Conservation (phyloP, 768 basidiomycete genomes). For the Tulasnella sp. region DNA sequence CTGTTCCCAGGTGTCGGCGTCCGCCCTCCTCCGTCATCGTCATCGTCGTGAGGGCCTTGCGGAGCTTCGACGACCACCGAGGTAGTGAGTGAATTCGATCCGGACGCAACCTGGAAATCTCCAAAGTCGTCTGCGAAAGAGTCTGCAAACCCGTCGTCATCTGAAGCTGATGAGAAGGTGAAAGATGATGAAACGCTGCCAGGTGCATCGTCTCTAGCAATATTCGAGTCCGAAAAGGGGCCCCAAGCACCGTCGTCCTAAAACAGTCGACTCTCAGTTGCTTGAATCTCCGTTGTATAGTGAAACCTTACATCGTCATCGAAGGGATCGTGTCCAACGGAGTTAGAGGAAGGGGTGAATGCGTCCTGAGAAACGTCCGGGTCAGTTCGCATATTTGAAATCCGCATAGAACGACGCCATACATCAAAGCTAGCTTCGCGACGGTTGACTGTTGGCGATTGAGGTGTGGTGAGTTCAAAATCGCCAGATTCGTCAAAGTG, state of each 20-base stretch:
- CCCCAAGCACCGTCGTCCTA: slow-evolving; percentile 60
- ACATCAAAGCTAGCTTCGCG: slow-evolving; percentile 40
- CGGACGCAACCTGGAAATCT: slow-evolving; percentile 55
- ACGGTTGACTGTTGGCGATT: slow-evolving; percentile 40
- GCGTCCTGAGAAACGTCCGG: slow-evolving; percentile 27
- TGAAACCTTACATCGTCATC: slow-evolving; percentile 34
- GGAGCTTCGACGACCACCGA: slow-evolving; percentile 24
- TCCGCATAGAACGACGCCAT: slow-evolving; percentile 20
- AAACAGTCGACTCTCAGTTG: slow-evolving; percentile 23
- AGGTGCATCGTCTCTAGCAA: slow-evolving; percentile 26
- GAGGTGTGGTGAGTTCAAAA: slow-evolving; percentile 38
- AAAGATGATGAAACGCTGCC: slow-evolving; percentile 47
- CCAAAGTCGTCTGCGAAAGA: slow-evolving; percentile 60
- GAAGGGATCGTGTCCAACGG: slow-evolving; percentile 44
- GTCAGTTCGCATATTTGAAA: neutral
- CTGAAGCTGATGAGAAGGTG: slow-evolving; percentile 43
- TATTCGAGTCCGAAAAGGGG: slow-evolving; percentile 59
- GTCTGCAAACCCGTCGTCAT: slow-evolving; percentile 57
- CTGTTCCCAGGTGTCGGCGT: slow-evolving; percentile 57
- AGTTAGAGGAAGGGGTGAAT: slow-evolving; percentile 26
- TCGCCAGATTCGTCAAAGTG: slow-evolving; percentile 46
- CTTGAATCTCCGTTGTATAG: slow-evolving; percentile 50
- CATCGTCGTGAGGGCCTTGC: slow-evolving; percentile 19
- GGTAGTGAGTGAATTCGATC: neutral
- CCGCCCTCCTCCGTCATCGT: slow-evolving; percentile 36